These are phyloP conservation scores for Rheum nobile DNA, from an alignment of 148 eudicot genomes.

Conservation along the genomic window DNA sequence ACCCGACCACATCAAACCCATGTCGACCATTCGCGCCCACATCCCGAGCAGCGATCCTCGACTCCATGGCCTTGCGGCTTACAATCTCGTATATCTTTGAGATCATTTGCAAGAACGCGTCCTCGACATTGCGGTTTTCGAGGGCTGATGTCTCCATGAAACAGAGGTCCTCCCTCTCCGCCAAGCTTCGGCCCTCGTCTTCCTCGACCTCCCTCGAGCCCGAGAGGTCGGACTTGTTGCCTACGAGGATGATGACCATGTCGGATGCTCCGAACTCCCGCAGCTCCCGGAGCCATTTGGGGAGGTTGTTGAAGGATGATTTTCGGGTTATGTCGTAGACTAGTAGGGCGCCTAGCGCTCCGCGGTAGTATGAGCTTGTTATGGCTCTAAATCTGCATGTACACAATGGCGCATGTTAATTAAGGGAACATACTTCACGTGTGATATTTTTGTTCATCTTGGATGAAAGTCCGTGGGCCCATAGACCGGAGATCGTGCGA, in stretches of 20 bases:
- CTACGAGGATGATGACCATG: conserved; percentile 17
- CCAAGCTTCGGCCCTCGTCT: conserved; percentile 6
- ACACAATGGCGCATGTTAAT: no score
- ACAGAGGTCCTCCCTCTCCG: conserved; percentile 1
- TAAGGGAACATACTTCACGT: no score
- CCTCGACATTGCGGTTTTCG: neutral
- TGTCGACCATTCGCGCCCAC: neutral
- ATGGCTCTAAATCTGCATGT: conserved; percentile 6
- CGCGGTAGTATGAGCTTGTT: conserved; percentile 7
- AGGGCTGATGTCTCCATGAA: conserved; percentile 12
- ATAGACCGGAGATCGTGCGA: no score
- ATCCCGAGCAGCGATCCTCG: neutral
- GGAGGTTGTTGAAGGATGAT: neutral
- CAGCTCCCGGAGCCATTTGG: conserved; percentile 2
- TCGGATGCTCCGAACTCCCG: conserved; percentile 10
- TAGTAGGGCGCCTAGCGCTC: conserved; percentile 4
- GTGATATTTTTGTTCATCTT: no score
- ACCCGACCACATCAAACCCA: neutral
- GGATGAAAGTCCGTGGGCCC: no score
- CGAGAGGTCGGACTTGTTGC: conserved; percentile 15
- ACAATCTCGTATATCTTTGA: conserved; percentile 5
- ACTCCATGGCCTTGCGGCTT: conserved; percentile 3
- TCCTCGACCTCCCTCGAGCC: conserved; percentile 4
- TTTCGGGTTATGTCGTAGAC: conserved; percentile 6
- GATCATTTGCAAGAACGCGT: conserved; percentile 6